Percentiles rank a stretch among this genome's conserved stretches.
Conservation (phyloP, 2,329 filamentous ascomycete genomes). For the Cryphonectria parasitica region DNA sequence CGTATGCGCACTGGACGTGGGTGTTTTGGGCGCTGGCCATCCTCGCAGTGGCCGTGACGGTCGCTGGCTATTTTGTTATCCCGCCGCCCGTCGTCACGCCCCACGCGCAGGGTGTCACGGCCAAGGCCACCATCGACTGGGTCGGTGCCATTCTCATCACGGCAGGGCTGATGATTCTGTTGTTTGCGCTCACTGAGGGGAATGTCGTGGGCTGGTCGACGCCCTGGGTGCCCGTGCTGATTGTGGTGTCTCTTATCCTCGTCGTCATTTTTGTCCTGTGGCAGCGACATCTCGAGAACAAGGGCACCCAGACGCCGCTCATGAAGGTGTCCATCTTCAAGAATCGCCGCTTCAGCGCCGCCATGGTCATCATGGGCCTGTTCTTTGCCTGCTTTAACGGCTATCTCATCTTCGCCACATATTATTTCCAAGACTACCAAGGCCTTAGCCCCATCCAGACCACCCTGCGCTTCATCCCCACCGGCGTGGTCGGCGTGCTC, state of each 20-base stretch:
- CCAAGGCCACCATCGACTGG: constrained; percentile 65
- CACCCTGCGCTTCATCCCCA: constrained; percentile 70
- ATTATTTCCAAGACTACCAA: constrained; percentile 72
- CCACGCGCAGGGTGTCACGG: constrained; percentile 35
- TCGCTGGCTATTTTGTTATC: constrained; percentile 62
- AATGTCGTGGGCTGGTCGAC: constrained; percentile 70
- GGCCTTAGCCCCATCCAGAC: constrained; percentile 65
- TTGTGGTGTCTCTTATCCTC: constrained; percentile 61
- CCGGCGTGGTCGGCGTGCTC: constrained; percentile 62
- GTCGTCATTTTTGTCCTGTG: constrained; percentile 61
- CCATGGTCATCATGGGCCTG: constrained; percentile 66
- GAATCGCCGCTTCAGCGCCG: constrained; percentile 62
- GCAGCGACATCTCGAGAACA: constrained; percentile 63
- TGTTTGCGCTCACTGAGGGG: constrained; percentile 71
- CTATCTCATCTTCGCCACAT: constrained; percentile 69
- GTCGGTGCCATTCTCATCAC: constrained; percentile 67
- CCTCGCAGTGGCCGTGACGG: constrained; percentile 59
- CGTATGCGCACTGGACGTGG: constrained; percentile 68
- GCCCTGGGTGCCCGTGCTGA: constrained; percentile 63
- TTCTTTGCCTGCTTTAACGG: constrained; percentile 73
- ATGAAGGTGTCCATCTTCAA: constrained; percentile 69
- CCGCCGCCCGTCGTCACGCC: constrained; percentile 50
- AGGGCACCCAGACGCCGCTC: constrained; percentile 56
- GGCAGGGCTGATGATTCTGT: constrained; percentile 61
- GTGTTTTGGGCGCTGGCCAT: constrained; percentile 69